Evolutionary conservation across 2,329 filamentous ascomycete genomes (phyloP).

Genomic region (Penicillium crustosum): DNA sequence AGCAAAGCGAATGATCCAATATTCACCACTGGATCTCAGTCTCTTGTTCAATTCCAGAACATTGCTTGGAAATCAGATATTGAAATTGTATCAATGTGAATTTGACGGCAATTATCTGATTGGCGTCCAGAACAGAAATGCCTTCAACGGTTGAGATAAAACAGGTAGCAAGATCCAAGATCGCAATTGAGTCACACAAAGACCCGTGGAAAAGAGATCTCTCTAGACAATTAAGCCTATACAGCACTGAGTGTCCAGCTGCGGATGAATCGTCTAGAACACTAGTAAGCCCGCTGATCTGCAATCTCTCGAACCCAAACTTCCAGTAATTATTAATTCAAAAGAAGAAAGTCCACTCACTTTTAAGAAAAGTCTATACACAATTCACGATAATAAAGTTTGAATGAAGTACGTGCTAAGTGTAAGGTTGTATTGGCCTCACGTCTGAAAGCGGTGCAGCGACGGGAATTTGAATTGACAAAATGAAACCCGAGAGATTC

Average conservation of each 20-base stretch:
- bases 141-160: background rate
- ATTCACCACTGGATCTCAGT: background rate
- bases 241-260: background rate
- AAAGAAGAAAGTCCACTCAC: background rate
- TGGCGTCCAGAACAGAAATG: background rate
- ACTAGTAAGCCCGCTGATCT: background rate
- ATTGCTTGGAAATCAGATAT: background rate
- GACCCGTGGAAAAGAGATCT: background rate
- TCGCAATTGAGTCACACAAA: background rate
- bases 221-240: background rate
- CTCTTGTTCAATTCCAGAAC: background rate
- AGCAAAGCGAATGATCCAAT: background rate
- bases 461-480: background rate
- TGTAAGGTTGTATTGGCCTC: constrained; percentile 8
- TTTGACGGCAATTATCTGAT: background rate
- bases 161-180: background rate
- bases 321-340: background rate
- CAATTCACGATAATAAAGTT: background rate
- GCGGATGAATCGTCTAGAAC: background rate
- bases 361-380: background rate
- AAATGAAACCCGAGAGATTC: constrained; percentile 4
- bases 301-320: background rate
- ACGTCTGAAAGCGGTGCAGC: constrained; percentile 9
- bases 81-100: background rate
- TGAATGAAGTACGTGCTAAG: constrained; percentile 1